Percentiles rank a stretch among this genome's conserved stretches.
Evolutionary conservation across 768 basidiomycete species (phyloP).

Genomic region (Mrakia blollopis): DNA sequence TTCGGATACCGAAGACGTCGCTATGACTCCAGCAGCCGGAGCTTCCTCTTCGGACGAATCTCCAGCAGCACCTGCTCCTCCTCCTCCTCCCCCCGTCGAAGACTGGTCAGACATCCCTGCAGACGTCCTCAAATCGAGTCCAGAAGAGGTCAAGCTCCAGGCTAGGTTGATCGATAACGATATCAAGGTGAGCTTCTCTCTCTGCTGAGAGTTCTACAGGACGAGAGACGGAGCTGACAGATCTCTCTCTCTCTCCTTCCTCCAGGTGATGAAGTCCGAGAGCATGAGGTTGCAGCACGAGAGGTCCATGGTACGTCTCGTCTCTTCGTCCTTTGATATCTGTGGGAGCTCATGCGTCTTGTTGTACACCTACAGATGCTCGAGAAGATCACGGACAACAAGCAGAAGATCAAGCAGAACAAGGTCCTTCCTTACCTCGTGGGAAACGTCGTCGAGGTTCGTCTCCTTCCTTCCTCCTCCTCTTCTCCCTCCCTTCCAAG

Average conservation of each 20-base stretch:
- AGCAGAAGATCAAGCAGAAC: conserved; percentile 98
- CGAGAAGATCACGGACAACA: conserved; percentile 96
- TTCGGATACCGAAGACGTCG: conserved; percentile 9
- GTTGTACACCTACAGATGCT: conserved; percentile 63
- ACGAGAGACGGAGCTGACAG: background rate
- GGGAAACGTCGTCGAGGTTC: conserved; percentile 92
- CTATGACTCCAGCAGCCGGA: background rate
- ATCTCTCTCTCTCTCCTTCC: conserved; percentile 1
- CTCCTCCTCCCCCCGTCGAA: conserved; percentile 7
- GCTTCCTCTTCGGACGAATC: background rate
- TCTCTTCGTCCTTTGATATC: background rate
- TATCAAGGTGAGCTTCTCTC: conserved; percentile 62
- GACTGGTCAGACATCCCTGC: conserved; percentile 66
- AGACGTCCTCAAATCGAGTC: conserved; percentile 68
- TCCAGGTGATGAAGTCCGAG: conserved; percentile 93
- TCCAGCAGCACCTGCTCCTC: background rate
- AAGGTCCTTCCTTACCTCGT: conserved; percentile 97
- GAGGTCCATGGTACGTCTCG: conserved; percentile 51
- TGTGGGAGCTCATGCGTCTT: background rate
- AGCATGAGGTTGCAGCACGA: conserved; percentile 86
- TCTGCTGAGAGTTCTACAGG: background rate
- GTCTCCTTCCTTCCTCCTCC: conserved; percentile 35
- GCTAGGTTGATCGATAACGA: conserved; percentile 94
- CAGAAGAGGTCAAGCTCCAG: conserved; percentile 84
- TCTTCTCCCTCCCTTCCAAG: background rate